Evolutionary conservation across 73 alveolate species (phyloP), one percentile per base, ranked within the genome.

Genomic region (Stentor coeruleus): DNA sequence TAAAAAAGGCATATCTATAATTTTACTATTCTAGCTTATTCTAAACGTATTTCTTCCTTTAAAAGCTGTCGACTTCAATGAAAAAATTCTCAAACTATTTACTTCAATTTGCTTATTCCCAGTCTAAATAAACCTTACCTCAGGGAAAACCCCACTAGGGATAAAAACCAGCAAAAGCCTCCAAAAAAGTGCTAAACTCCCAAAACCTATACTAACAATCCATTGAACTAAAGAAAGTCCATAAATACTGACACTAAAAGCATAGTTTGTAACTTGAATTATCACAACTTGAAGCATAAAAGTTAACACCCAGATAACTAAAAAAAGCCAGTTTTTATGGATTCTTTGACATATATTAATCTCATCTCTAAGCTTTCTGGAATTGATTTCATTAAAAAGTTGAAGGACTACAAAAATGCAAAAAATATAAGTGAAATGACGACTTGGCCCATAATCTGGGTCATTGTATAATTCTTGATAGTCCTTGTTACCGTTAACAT

Each of bases 341-440:
- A 96, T 91, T 35, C 96, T 89, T 74, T 84, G 85, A 59, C 92
- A 95, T 26, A 93, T 85, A 75, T 95, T 95, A 39, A 88, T 42
- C 79, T 96, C 98, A 77, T 96, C 99, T 74, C 88, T 81, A 39
- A 95, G 94, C 36, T 89, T 87, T 83, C 99, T 86, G 31, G 98
- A 87, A 81, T 95, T 95, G 39, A 96, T 33, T 82, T 93, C 89
- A 81, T 95, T 95, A 76, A 95, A 95, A 38, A 96, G 74, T 75
- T 95, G 96, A 85, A 95, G 74, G 82, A 84, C 38, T n/a, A 95
- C 99, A 81, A 95, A 95, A 4, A 88, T 82, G 77, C 93, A 94
- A 82, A 96, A 96, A 66, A 95, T 90, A 36, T 89, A 58, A 39
- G 99, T 91, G 91, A 95, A 87, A 89, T n/a, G 92, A 93, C 59